Evolutionary conservation across 225 moss, liverwort and hornwort genomes (phyloP), one percentile per base, ranked within the genome.

Genomic region (Ulota crispa): DNA sequence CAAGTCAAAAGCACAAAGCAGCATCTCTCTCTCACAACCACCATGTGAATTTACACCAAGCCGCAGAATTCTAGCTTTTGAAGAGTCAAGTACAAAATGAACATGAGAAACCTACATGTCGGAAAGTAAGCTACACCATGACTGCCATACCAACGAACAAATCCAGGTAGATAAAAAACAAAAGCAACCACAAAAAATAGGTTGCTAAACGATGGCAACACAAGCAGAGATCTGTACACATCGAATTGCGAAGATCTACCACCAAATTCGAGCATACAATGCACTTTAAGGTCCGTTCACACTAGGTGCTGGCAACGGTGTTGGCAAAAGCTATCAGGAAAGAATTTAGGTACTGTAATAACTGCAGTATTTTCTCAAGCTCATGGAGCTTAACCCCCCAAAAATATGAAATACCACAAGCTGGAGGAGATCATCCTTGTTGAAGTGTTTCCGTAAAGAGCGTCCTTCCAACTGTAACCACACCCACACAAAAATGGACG

Each of bases 381-480:
- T 3, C 0, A 37, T 26, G 72, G 21, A 45, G 53, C 77, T 39
- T 2, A 10, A 39, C 39, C 39, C 39, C 39, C 9, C 9, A 9
- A 77, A 63, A 81, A 81, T 55, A 84, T 55, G 27, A 52, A 71
- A 21, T 15, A 42, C 20, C 32, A 73, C 15, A 24, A 28, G 56
- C 8, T 43, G 55, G 20, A 67, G 64, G 7, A 70, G 70, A 20
- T 79, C 65, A 9, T 81, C 65, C 52, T 75, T 75, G 34, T 16
- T 59, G 66, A 73, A 76, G 36, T 41, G 81, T 6, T 78, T 71
- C 75, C 27, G 36, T 20, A 24, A 70, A 53, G 23, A 90, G 84
- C 15, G 42, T 77, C 52, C 64, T 86, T 19, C 90, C 90, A 84
- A 84, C 88, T 90, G 86, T 80, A 88, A 41, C 4, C 66, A 77